phyloP scores from a whole-genome alignment of 2,329 filamentous ascomycete genomes.

The Mariannaea sp. region DNA sequence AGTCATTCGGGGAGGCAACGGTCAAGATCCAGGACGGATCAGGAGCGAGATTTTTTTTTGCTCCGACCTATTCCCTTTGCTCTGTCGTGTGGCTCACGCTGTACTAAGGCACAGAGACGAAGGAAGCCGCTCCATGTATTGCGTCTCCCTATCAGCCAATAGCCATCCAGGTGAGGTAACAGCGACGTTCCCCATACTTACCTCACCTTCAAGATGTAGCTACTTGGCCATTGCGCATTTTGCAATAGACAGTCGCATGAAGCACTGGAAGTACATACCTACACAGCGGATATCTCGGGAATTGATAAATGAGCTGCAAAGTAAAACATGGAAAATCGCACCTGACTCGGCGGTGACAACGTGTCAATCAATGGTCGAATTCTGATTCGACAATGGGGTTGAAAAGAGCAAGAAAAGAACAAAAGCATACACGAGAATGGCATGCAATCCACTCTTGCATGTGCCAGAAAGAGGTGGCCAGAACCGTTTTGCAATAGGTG shows the following conservation, averaged over 20 bases:
- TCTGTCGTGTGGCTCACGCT: no score
- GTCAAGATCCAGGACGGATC: background rate
- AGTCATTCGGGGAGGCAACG: background rate
- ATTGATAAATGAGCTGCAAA: background rate
- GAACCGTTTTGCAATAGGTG: slow-evolving; percentile 11
- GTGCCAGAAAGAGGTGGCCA: background rate
- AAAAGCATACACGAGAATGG: background rate
- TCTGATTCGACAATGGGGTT: slow-evolving; percentile 3
- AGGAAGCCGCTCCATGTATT: no score
- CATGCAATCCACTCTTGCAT: background rate
- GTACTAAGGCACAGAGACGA: no score
- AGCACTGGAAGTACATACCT: no score
- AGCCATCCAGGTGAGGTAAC: slow-evolving; percentile 5
- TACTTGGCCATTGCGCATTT: background rate
- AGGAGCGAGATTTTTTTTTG: background rate
- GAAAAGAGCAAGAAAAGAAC: background rate
- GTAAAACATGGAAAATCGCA: background rate
- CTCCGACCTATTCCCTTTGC: no score
- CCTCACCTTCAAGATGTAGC: no score
- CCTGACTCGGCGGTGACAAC: background rate
- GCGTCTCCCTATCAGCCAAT: no score
- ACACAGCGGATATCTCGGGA: slow-evolving; percentile 8
- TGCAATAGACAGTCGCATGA: background rate
- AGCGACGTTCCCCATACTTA: background rate
- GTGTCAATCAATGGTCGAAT: background rate